Conservation (phyloP, 140 eudicot genomes). For the Flaveria floridana region DNA sequence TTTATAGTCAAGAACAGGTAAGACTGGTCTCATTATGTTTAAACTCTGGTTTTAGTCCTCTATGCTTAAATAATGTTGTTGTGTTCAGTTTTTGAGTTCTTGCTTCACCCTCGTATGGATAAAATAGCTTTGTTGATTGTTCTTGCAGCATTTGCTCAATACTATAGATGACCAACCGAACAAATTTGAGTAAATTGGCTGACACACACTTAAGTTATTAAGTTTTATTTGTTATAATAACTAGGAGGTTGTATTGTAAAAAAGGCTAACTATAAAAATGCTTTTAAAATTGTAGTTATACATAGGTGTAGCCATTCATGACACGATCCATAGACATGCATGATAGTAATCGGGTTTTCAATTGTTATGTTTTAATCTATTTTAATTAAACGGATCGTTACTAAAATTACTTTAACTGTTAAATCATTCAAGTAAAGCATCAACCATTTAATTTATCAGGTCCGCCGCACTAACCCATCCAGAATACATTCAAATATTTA, state of each 20-base stretch:
- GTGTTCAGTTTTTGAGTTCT: background rate
- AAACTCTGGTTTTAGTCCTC: background rate
- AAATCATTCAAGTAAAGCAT: no score
- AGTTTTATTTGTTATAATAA: background rate
- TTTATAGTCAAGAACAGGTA: conserved; percentile 4
- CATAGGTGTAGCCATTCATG: no score
- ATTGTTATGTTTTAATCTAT: no score
- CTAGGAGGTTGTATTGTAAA: background rate
- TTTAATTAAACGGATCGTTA: no score
- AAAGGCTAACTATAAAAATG: background rate
- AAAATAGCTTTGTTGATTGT: background rate
- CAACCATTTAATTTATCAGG: no score
- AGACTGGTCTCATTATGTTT: conserved; percentile 2
- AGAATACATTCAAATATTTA: no score
- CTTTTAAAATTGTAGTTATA: no score
- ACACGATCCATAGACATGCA: no score
- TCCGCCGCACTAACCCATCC: no score
- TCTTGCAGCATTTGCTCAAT: background rate
- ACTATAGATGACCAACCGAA: no score
- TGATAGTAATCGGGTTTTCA: no score
- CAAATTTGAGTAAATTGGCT: background rate
- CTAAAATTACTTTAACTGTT: no score
- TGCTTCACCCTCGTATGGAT: background rate
- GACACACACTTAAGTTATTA: background rate
- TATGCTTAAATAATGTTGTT: background rate